phyloP scores from a whole-genome alignment of 163 green algal species.

The Coccomyxa subellipsoidea region DNA sequence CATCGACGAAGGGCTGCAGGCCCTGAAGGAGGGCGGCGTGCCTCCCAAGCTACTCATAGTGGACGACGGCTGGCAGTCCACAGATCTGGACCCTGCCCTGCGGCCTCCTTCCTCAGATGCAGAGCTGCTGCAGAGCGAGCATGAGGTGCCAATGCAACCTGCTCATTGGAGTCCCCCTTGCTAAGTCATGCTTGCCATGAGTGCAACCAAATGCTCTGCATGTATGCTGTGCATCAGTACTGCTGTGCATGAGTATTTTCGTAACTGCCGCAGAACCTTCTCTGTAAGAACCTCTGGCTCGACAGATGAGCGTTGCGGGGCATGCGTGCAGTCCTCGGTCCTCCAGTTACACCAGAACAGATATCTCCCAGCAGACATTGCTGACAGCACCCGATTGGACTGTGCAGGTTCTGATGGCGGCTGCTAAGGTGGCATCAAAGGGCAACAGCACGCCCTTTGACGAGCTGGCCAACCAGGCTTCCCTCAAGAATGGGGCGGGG shows the following conservation, averaged over 20 bases:
- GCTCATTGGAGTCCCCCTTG: no score
- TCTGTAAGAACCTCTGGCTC: no score
- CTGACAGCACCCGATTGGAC: neutral
- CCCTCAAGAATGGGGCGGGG: neutral
- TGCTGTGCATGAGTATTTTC: no score
- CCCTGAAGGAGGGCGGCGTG: conserved; percentile 61
- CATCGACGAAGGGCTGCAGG: conserved; percentile 78
- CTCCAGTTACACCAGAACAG: no score
- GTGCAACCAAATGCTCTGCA: no score
- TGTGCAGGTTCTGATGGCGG: conserved; percentile 1
- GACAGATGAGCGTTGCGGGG: no score
- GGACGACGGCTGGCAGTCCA: conserved; percentile 94
- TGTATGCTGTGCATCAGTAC: no score
- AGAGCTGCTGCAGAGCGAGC: neutral
- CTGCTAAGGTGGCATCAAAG: neutral
- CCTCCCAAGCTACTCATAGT: conserved; percentile 90
- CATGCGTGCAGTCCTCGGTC: no score
- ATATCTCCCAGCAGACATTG: no score
- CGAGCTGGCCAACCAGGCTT: neutral
- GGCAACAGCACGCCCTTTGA: neutral
- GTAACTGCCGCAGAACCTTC: no score
- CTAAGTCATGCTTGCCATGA: no score
- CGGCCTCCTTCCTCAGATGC: conserved; percentile 5
- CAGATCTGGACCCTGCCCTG: conserved; percentile 60
- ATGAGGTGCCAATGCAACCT: neutral